phyloP scores from a whole-genome alignment of 495 filamentous ascomycete species.

The Penicillium coffeae region DNA sequence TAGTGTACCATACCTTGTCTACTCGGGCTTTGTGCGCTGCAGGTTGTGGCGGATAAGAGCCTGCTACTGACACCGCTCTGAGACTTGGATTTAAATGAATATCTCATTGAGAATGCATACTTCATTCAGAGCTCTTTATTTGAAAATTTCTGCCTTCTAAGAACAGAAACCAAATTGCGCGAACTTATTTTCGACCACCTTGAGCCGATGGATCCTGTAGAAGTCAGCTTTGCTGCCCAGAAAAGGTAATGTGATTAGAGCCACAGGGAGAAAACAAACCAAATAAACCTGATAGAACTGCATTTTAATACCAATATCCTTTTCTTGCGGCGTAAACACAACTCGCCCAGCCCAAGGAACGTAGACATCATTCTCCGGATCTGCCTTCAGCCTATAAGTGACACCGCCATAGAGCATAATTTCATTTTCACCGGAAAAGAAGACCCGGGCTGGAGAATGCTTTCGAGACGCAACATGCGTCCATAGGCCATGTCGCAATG shows the following conservation, averaged over 20 bases:
- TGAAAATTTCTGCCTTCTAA: no score
- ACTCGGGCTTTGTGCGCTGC: slow-evolving; percentile 3
- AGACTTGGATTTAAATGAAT: no score
- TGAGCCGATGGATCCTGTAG: slow-evolving; percentile 38
- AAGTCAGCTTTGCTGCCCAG: slow-evolving; percentile 1
- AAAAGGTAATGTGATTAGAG: slow-evolving; percentile 7
- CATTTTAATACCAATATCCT: slow-evolving; percentile 49
- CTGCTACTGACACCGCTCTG: background rate
- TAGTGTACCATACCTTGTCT: slow-evolving; percentile 4
- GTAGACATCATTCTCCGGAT: slow-evolving; percentile 40
- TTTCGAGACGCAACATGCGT: slow-evolving; percentile 47
- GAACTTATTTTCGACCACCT: slow-evolving; percentile 35
- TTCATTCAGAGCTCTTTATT: no score
- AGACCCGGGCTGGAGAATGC: slow-evolving; percentile 50
- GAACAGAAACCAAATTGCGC: no score
- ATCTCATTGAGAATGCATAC: no score
- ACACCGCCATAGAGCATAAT: slow-evolving; percentile 63
- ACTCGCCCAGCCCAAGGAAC: slow-evolving; percentile 54
- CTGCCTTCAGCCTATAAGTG: slow-evolving; percentile 50
- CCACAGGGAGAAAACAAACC: slow-evolving; percentile 35
- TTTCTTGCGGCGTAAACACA: slow-evolving; percentile 40
- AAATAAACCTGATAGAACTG: slow-evolving; percentile 65
- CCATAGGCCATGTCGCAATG: slow-evolving; percentile 55
- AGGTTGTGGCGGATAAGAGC: background rate
- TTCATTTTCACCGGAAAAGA: slow-evolving; percentile 48